Base-by-base conservation (phyloP, 2,329 filamentous ascomycete species). In the Talaromyces atroroseus region DNA sequence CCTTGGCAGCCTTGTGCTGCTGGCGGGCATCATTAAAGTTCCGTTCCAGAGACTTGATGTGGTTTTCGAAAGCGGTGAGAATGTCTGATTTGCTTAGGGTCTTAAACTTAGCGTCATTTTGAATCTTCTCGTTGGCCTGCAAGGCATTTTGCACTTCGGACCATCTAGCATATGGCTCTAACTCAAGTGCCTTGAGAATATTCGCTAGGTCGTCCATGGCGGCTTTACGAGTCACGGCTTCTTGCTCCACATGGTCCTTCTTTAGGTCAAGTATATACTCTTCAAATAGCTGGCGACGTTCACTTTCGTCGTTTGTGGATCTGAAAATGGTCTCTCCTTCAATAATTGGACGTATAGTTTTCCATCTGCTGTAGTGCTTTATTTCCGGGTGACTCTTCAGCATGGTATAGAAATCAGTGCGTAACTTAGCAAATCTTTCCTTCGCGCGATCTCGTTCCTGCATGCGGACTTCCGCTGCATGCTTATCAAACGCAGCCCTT, bases 121-220 rank as follows among this genome's bases (percentile, higher is more conserved):
- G 84, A 70, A 95, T 91, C 61, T 84, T 85, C 61, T 86, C 81
- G 69, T 88, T 89, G 53, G 84, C 83, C 67, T 90, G 85, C 64
- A 99, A 88, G 66, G 89, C 83, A 62, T 84, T 82, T 71, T 95
- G 90, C 48, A 91, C 94, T 66, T 96, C 90, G 53, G 88, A 84
- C 95, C 95, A 99, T 63, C 90, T 87, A 40, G 92, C 96, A 71
- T 96, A 96, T 1, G 92, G 90, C 69, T 96, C 92, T 58, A 96
- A 79, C 64, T 94, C 83, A 52, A 99, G 80, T 63, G 84, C 85
- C 49, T 88, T 86, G 44, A 99, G 76, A 57, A 97, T 81, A 40
- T 84, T 83, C 54, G 88, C 83, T 46, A 99, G 81, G 45, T 92
- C 88, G 64, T 92, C 88, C 79, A 95, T 87, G 49, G 92, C 94